Conservation (phyloP, 2,329 filamentous ascomycete genomes). For the Fusarium mexicanum region DNA sequence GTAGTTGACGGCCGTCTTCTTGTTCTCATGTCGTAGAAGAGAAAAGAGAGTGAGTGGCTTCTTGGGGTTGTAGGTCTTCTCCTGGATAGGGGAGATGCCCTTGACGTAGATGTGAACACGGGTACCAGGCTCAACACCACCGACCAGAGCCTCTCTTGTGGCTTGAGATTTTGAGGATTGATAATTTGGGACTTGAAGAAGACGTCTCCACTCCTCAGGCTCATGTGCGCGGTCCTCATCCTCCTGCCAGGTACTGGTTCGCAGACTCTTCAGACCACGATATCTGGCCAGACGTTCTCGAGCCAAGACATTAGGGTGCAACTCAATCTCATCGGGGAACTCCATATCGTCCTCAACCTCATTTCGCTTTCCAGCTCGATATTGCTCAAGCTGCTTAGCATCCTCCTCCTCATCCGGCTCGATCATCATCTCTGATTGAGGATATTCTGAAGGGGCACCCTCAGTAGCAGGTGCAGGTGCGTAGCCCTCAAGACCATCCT, state of each 20-base stretch:
- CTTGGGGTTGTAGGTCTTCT: slow-evolving; percentile 59
- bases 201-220: slow-evolving; percentile 86
- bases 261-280: slow-evolving; percentile 89
- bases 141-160: slow-evolving; percentile 84
- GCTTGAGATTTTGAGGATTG: slow-evolving; percentile 81
- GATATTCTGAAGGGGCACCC: slow-evolving; percentile 85
- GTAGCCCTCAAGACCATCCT: slow-evolving; percentile 82
- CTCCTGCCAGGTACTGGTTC: slow-evolving; percentile 88
- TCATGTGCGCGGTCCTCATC: slow-evolving; percentile 87
- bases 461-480: slow-evolving; percentile 76
- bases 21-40: slow-evolving; percentile 92
- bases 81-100: slow-evolving; percentile 56
- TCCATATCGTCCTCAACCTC: slow-evolving; percentile 92
- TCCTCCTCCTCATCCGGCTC: slow-evolving; percentile 85
- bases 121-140: slow-evolving; percentile 85
- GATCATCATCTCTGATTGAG: slow-evolving; percentile 91
- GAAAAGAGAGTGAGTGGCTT: slow-evolving; percentile 81
- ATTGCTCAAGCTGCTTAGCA: slow-evolving; percentile 81
- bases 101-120: slow-evolving; percentile 82
- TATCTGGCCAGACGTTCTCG: slow-evolving; percentile 87
- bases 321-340: slow-evolving; percentile 96
- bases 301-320: slow-evolving; percentile 87
- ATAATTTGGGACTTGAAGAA: slow-evolving; percentile 91
- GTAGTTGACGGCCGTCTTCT: slow-evolving; percentile 88
- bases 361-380: slow-evolving; percentile 78